These are phyloP conservation scores for Ophiostoma sp. DNA, from an alignment of 2,329 filamentous ascomycete genomes.

Conservation along the genomic window DNA sequence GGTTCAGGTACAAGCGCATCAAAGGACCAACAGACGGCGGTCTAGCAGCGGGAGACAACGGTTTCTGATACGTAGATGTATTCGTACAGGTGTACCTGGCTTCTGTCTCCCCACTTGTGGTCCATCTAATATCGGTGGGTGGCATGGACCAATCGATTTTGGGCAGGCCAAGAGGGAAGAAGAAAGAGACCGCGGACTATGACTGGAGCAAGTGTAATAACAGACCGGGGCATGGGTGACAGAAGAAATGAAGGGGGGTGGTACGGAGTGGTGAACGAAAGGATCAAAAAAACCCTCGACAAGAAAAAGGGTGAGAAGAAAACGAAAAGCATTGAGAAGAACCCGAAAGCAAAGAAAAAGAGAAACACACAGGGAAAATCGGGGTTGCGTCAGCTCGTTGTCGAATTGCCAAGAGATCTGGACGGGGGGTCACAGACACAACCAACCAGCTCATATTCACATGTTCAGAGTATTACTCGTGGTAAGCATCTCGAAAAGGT, in stretches of 20 bases:
- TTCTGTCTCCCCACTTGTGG: background rate
- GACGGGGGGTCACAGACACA: background rate
- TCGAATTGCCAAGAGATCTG: background rate
- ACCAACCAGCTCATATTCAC: background rate
- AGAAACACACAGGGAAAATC: background rate
- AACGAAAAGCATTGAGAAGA: background rate
- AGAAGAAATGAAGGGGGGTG: conserved; percentile 1
- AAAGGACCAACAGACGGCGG: background rate
- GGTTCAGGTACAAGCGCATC: conserved; percentile 5
- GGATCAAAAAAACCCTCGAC: background rate
- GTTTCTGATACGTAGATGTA: background rate
- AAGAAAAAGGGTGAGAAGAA: background rate
- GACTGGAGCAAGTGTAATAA: conserved; percentile 1
- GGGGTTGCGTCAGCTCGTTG: background rate
- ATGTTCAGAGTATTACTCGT: background rate
- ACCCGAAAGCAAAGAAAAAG: background rate
- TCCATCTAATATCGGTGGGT: conserved; percentile 1
- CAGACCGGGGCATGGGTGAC: background rate
- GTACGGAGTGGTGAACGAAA: background rate
- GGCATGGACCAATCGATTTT: background rate
- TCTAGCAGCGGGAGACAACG: background rate
- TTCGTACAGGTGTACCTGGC: background rate
- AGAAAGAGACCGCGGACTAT: background rate
- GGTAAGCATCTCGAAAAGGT: background rate
- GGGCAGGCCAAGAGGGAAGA: background rate